These are phyloP conservation scores for Recurvomyces mirabilis DNA, from an alignment of 495 filamentous ascomycete species.

Conservation along the genomic window DNA sequence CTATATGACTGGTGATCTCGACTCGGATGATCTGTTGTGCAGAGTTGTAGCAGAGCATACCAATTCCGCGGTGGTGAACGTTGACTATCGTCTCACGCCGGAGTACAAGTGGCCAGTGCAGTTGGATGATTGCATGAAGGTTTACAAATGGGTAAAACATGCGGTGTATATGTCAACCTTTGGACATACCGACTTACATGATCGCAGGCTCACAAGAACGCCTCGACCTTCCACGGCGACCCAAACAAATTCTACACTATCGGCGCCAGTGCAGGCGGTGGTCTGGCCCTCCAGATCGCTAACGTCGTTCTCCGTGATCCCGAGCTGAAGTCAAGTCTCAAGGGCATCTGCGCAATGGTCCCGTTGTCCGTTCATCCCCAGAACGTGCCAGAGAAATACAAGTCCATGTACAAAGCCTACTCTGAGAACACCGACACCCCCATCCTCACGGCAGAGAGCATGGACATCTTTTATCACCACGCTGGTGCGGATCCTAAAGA, in stretches of 20 bases:
- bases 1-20: constrained; percentile 20
- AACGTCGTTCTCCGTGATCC: constrained; percentile 19
- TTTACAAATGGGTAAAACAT: constrained; percentile 17
- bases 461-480: constrained; percentile 19
- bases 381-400: constrained; percentile 21
- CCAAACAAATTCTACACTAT: constrained; percentile 20
- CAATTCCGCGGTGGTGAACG: constrained; percentile 23
- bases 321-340: constrained; percentile 9
- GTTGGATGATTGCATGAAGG: constrained; percentile 24
- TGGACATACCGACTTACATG: not conserved
- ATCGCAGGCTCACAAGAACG: constrained; percentile 20
- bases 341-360: constrained; percentile 22
- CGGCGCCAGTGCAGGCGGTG: constrained; percentile 26
- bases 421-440: constrained; percentile 22
- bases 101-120: constrained; percentile 23
- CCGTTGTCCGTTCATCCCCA: constrained; percentile 22
- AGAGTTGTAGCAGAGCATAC: constrained; percentile 19
- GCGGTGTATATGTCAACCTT: too few species aligned
- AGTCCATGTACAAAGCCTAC: constrained; percentile 23
- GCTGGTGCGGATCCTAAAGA: constrained; percentile 15
- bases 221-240: constrained; percentile 20
- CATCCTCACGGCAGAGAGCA: constrained; percentile 19
- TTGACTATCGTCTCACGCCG: constrained; percentile 27
- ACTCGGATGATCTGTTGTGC: constrained; percentile 26
- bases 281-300: constrained; percentile 21